Evolutionary conservation across 768 basidiomycete species (phyloP), one percentile per base, ranked within the genome.

Genomic region (Podaxis sp.): DNA sequence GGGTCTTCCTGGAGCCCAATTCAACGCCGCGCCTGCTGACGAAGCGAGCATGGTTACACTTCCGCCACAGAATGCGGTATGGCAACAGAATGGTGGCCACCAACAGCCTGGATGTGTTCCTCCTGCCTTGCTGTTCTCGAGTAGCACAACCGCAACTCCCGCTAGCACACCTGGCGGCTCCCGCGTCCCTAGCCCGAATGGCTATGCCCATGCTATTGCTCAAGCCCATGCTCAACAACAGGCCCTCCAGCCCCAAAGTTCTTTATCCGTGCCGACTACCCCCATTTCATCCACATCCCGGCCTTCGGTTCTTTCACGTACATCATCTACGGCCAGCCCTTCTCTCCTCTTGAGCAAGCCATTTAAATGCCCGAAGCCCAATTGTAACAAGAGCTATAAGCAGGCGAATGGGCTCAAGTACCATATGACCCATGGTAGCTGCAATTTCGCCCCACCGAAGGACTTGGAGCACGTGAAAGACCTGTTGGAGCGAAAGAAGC

Each of bases 341-440:
- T 85, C 87, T 3, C 75, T 90, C n/a, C 74, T 91, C 41, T 76
- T 90, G 54, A 86, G 85, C 62, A 95, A 95, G 74, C 93, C 94
- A 3, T 96, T 94, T 85, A 83, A 86, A 52, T 98, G 95, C 79
- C 95, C 95, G 9, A 96, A 96, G 73, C 87, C 92, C 0, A 94
- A 94, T 66, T 98, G 95, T 80, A 94, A 92, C 79, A 98, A 98
- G 81, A 85, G 85, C 56, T 97, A 96, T 80, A 96, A 96, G 80
- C 94, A 96, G 75, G 93, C 93, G 47, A 97, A 97, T 67, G 88
- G 95, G 11, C 80, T 98, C 69, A 96, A 97, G 79, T 95, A 96
- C 76, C 93, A 96, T 74, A 88, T 94, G 81, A 91, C 90, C 8
- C 93, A 94, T 71, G 94, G 95, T 8, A 89, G 88, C 65, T 98